A percentile compares a stretch with the other conserved stretches of the same genome.
Evolutionary conservation across 352 stramenopile genomes (phyloP).

Genomic region (Globisporangium megalacanthum): DNA sequence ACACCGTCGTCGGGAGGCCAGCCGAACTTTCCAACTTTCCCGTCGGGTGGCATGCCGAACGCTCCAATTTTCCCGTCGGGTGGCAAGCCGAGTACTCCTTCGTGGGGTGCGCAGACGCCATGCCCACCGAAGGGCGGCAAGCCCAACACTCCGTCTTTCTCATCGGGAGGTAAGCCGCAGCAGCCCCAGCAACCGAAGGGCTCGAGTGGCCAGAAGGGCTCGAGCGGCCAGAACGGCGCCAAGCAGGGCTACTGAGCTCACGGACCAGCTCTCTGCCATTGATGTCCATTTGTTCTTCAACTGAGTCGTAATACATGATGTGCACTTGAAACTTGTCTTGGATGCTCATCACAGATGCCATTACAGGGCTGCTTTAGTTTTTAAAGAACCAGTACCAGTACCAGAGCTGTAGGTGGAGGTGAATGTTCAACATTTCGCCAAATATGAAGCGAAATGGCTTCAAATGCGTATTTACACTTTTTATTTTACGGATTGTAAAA

Average conservation of each 20-base stretch:
- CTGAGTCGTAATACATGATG: constrained; percentile 2
- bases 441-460: too few species aligned
- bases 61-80: constrained; percentile 1
- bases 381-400: too few species aligned
- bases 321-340: constrained; percentile 1
- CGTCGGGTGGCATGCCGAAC: constrained; percentile 6
- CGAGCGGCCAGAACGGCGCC: not conserved
- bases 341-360: not conserved
- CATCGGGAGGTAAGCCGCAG: constrained; percentile 1
- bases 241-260: constrained; percentile 9
- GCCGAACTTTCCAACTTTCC: not conserved
- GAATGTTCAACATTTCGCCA: too few species aligned
- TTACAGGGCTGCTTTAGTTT: too few species aligned
- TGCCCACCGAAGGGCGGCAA: constrained; percentile 8
- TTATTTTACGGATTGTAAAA: too few species aligned
- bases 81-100: not conserved
- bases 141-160: not conserved
- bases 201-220: constrained; percentile 4
- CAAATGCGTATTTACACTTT: too few species aligned
- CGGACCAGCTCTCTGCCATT: not conserved
- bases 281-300: not conserved
- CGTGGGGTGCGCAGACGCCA: constrained; percentile 2
- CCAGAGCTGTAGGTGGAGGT: too few species aligned
- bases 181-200: constrained; percentile 3
- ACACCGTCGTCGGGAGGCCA: not conserved